Conservation (phyloP, 73 alveolate genomes). For the Stentor coeruleus region DNA sequence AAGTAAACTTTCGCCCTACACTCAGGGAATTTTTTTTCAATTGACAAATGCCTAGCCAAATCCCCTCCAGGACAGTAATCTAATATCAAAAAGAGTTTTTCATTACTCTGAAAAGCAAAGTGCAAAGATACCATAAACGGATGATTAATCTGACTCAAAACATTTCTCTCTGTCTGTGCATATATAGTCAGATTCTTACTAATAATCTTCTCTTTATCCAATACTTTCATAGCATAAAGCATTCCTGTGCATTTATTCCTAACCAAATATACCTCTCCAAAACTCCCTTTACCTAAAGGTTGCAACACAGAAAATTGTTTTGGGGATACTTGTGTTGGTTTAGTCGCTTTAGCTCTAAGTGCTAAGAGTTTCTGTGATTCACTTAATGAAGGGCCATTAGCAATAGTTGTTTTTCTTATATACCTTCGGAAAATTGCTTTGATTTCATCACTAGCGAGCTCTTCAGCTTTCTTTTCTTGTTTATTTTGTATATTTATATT, state of each 20-base stretch:
- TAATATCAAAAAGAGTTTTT: slow-evolving; percentile 75
- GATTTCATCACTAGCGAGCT: neutral
- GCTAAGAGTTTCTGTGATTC: neutral
- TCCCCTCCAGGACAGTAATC: slow-evolving; percentile 95
- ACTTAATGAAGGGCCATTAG: neutral
- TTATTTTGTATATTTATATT: neutral
- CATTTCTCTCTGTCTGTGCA: slow-evolving; percentile 94
- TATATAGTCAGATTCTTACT: slow-evolving; percentile 83
- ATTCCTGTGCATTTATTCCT: slow-evolving; percentile 40
- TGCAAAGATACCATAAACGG: slow-evolving; percentile 92
- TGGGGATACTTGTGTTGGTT: slow-evolving; percentile 50
- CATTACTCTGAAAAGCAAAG: slow-evolving; percentile 86
- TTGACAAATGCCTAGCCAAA: slow-evolving; percentile 65
- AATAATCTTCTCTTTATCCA: slow-evolving; percentile 72
- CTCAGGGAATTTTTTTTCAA: slow-evolving; percentile 86
- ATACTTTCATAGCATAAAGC: slow-evolving; percentile 82
- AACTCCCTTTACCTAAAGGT: slow-evolving; percentile 79
- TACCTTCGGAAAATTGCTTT: neutral
- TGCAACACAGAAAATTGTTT: slow-evolving; percentile 42
- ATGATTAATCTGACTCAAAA: slow-evolving; percentile 75
- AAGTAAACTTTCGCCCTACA: slow-evolving; percentile 80
- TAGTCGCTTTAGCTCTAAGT: neutral
- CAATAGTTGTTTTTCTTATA: neutral
- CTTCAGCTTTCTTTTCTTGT: slow-evolving; percentile 13
- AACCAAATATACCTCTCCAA: slow-evolving; percentile 82